Conservation (phyloP, 2,329 filamentous ascomycete genomes). For the Coleophoma eucalyptorum region DNA sequence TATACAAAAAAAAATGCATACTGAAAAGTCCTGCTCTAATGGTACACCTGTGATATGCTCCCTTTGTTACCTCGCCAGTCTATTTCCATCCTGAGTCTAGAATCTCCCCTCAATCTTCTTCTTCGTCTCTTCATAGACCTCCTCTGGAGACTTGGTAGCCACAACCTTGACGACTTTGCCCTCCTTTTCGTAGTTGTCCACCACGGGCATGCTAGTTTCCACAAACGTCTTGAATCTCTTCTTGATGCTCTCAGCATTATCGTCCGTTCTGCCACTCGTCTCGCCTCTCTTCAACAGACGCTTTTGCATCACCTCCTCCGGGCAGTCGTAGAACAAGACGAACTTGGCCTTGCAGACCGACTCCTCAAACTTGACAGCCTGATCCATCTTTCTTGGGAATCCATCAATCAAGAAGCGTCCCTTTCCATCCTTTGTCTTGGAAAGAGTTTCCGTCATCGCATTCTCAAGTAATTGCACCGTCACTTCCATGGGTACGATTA, state of each 20-base stretch:
- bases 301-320: slow-evolving; percentile 82
- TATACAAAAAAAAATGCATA: slow-evolving; percentile 2
- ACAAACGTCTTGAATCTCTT: slow-evolving; percentile 95
- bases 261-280: slow-evolving; percentile 86
- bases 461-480: slow-evolving; percentile 92
- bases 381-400: slow-evolving; percentile 96
- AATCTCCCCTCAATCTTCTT: slow-evolving; percentile 45
- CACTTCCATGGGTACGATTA: slow-evolving; percentile 98
- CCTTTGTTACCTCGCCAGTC: background rate
- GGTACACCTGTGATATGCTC: background rate
- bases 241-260: slow-evolving; percentile 92
- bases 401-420: slow-evolving; percentile 75
- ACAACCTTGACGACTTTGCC: slow-evolving; percentile 77
- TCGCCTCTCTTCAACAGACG: slow-evolving; percentile 84
- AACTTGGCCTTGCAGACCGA: slow-evolving; percentile 79
- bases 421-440: slow-evolving; percentile 43
- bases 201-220: slow-evolving; percentile 96
- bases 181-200: slow-evolving; percentile 75
- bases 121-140: slow-evolving; percentile 51
- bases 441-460: slow-evolving; percentile 74
- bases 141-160: slow-evolving; percentile 64
- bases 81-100: too few species aligned
- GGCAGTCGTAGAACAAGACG: slow-evolving; percentile 92
- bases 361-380: slow-evolving; percentile 90
- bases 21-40: too few species aligned